Percentiles rank a stretch among this genome's conserved stretches.
These are phyloP conservation scores for Hortiboletus campestris DNA, from an alignment of 768 basidiomycete species.

Conservation along the genomic window DNA sequence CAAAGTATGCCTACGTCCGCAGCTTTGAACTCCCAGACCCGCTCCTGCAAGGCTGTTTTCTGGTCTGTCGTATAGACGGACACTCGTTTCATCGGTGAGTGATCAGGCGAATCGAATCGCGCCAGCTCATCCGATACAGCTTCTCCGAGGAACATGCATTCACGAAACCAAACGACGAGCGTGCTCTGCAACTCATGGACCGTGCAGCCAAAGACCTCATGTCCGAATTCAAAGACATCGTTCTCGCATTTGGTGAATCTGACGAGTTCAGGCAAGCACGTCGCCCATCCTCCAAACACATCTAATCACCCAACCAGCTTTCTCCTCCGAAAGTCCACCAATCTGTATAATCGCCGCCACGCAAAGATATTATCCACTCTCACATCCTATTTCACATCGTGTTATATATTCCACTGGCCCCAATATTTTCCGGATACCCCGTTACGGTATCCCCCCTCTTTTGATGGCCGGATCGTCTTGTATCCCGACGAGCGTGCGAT, in stretches of 20 bases:
- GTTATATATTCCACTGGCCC: slow-evolving; percentile 86
- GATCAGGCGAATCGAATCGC: not conserved
- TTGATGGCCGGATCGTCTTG: slow-evolving; percentile 84
- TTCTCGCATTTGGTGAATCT: slow-evolving; percentile 92
- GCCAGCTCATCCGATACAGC: slow-evolving; percentile 37
- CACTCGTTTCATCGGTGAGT: slow-evolving; percentile 88
- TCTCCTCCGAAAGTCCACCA: slow-evolving; percentile 70
- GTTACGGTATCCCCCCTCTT: slow-evolving; percentile 82
- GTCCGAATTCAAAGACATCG: slow-evolving; percentile 78
- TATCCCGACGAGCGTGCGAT: slow-evolving; percentile 75
- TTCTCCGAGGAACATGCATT: slow-evolving; percentile 85
- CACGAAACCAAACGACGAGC: slow-evolving; percentile 86
- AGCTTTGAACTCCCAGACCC: slow-evolving; percentile 87
- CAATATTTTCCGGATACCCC: slow-evolving; percentile 70
- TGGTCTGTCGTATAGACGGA: slow-evolving; percentile 88
- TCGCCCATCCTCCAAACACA: not conserved
- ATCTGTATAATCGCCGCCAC: slow-evolving; percentile 80
- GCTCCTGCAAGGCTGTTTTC: slow-evolving; percentile 77
- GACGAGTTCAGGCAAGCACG: slow-evolving; percentile 87
- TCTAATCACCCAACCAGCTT: slow-evolving; percentile 54
- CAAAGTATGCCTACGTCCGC: slow-evolving; percentile 89
- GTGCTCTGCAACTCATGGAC: slow-evolving; percentile 91
- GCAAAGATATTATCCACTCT: slow-evolving; percentile 85
- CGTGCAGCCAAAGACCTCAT: slow-evolving; percentile 79
- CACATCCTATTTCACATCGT: slow-evolving; percentile 86